Conservation (phyloP, 2,329 filamentous ascomycete genomes). For the Coleophoma crateriformis region DNA sequence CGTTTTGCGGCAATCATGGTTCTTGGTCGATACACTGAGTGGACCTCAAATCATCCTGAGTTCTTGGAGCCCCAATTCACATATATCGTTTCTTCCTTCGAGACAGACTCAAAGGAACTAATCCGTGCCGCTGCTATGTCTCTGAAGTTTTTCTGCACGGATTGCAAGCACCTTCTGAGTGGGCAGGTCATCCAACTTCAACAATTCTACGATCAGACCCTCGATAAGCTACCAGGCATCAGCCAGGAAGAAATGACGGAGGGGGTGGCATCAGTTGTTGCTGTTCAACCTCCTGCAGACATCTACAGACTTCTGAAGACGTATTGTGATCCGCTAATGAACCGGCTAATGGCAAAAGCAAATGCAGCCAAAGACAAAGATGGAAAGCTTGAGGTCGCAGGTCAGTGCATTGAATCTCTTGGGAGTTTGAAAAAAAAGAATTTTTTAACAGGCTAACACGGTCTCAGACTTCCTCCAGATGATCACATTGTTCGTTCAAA, state of each 20-base stretch:
- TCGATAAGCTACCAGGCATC: slow-evolving; percentile 76
- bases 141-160: slow-evolving; percentile 95
- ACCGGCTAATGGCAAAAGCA: slow-evolving; percentile 79
- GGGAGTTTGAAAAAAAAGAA: too few relatives aligned
- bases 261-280: slow-evolving; percentile 86
- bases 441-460: slow-evolving; percentile 1
- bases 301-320: slow-evolving; percentile 83
- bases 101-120: slow-evolving; percentile 83
- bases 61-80: slow-evolving; percentile 89
- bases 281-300: slow-evolving; percentile 74
- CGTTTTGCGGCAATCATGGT: slow-evolving; percentile 98
- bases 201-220: slow-evolving; percentile 83
- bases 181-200: slow-evolving; percentile 82
- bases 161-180: slow-evolving; percentile 83
- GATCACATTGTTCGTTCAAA: slow-evolving; percentile 83
- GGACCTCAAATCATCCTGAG: slow-evolving; percentile 91
- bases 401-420: slow-evolving; percentile 37
- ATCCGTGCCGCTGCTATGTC: slow-evolving; percentile 86
- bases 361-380: slow-evolving; percentile 79
- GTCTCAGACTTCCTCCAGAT: slow-evolving; percentile 76
- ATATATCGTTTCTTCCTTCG: slow-evolving; percentile 91
- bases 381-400: slow-evolving; percentile 79
- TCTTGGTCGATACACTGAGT: slow-evolving; percentile 92
- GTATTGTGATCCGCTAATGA: slow-evolving; percentile 87
- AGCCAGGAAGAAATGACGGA: slow-evolving; percentile 97